Evolutionary conservation across 371 early-diverging fungal species (phyloP), one percentile per base, ranked within the genome.

Genomic region (Sporodiniella umbellata): DNA sequence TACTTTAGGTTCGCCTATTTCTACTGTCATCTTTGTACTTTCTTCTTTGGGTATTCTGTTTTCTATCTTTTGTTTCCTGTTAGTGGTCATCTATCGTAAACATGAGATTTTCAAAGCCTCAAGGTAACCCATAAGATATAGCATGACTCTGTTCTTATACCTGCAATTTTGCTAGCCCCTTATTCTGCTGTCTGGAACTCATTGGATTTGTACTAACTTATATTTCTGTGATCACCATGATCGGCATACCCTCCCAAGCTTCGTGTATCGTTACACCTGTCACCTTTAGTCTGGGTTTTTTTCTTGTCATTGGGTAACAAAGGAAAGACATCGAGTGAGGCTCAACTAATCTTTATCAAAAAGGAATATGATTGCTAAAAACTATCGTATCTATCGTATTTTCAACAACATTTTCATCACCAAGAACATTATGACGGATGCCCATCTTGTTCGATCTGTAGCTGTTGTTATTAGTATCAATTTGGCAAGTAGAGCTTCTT

Each of bases 351-450:
- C 37, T 26, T 33, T n/a, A 24, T 21, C 18, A 24, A 15, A 33
- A 53, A 72, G 83, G 54, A 82, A 82, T 38, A 74, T 82, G 72
- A 80, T 82, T 30, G 80, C 83, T 33, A 82, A 82, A 45, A 82
- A 82, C 51, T 82, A 80, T 54, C 68, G 83, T 5, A 73, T 82
- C 8, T 82, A 82, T 54, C 64, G 78, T 21, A 82, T 82, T 21
- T 82, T 80, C 45, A 75, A 82, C 51, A 82, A 82, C 28, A 79
- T 82, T 7, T 80, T 79, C 48, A 79, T 82, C 38, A 77, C 78
- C 10, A 69, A 79, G 18, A 77, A 76, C 3, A 76, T 80, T 43
- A 82, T 82, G 47, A 77, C 75, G 26, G 83, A 82, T 48, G 31
- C 57, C 2, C 80, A 80, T 44, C 48, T 82, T 17, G 68, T 79